Conservation (phyloP, 768 basidiomycete genomes). For the Rubroboletus pulcherrimus region DNA sequence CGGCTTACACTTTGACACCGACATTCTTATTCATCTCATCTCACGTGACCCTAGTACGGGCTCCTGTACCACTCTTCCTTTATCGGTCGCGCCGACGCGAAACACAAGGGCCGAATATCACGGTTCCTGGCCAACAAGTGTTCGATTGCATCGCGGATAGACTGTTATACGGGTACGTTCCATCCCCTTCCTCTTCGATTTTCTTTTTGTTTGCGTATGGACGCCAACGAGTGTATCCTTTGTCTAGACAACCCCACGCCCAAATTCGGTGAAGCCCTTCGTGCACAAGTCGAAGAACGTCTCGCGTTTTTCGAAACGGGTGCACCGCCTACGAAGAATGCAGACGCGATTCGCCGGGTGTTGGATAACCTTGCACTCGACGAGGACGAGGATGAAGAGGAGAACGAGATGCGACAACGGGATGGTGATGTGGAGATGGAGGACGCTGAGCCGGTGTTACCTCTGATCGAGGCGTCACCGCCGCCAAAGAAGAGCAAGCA, state of each 20-base stretch:
- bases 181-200: no score
- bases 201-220: neutral
- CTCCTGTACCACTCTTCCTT: slow-evolving; percentile 96
- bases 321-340: slow-evolving; percentile 81
- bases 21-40: neutral
- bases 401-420: slow-evolving; percentile 28
- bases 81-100: slow-evolving; percentile 91
- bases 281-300: slow-evolving; percentile 93
- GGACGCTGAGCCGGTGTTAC: slow-evolving; percentile 44
- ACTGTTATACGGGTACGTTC: slow-evolving; percentile 79
- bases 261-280: slow-evolving; percentile 93
- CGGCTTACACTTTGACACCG: neutral
- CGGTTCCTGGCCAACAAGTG: slow-evolving; percentile 99
- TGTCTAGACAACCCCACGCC: slow-evolving; percentile 74
- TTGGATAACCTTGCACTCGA: slow-evolving; percentile 73
- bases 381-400: slow-evolving; percentile 53
- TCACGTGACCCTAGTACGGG: slow-evolving; percentile 66
- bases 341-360: slow-evolving; percentile 89
- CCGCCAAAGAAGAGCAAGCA: slow-evolving; percentile 60
- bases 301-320: slow-evolving; percentile 93
- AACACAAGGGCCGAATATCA: slow-evolving; percentile 96
- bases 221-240: neutral
- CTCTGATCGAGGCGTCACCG: slow-evolving; percentile 54
- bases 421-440: slow-evolving; percentile 42
- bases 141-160: slow-evolving; percentile 94